Evolutionary conservation across 2,329 filamentous ascomycete genomes (phyloP), one percentile per base, ranked within the genome.

Genomic region (Colletotrichum spaethianum): DNA sequence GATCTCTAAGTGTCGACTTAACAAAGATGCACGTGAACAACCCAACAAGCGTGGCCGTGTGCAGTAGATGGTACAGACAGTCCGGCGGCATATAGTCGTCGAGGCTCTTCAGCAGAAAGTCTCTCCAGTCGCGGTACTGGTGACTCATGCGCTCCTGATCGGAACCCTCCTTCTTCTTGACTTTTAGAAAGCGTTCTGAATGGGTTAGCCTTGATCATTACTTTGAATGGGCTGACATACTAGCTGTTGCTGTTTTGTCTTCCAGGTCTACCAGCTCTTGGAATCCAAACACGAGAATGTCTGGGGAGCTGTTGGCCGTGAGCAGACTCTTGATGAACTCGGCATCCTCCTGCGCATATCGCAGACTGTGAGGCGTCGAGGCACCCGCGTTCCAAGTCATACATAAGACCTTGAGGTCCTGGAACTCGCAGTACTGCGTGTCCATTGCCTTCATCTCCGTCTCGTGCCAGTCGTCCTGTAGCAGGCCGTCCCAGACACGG

Each of bases 201-300:
- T 36, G 6, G 1, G 33, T 85, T 77, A 85, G 79, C 44, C 57
- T n/a, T 18, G 46, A 12, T 52, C 12, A 4, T 12, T 3, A 36
- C 20, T 33, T 18, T 12, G 5, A 20, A n/a, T 1, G 7, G 16
- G 7, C 11, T 4, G 23, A 86, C 88, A 78, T 82, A 91, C 91
- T 98, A n/a, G 96, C 96, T 28, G 96, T 98, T 62, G 97, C 93
- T 76, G 95, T 97, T 84, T 98, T 98, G 83, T 99, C 94, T 81
- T 99, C 96, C 9, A 99, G 86, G 79, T 99, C 96, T 4, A 99
- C 96, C n/a, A 99, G 88, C 82, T 99, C 96, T 81, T 99, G 96
- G 81, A 99, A 99, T 1, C 95, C 96, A 85, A 99, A 99, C 0
- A 98, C 90, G 2, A 98, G 84, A 61, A 99, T 95, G 76, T 98